Base-by-base conservation (phyloP, 192 early-diverging fungal species). In the Pilaira anomala region DNA sequence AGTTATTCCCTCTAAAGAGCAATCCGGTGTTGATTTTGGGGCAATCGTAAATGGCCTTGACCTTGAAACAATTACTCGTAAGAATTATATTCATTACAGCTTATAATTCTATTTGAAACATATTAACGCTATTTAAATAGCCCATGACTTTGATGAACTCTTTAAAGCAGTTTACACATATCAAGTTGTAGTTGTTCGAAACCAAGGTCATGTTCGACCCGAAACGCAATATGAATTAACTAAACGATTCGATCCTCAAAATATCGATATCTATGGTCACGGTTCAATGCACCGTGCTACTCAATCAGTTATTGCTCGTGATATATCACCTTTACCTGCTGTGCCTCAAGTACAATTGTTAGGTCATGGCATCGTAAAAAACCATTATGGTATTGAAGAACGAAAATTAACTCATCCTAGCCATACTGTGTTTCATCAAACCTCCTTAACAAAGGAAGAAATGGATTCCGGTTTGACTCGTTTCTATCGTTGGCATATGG, bases 401-500 rank as follows among this genome's bases (percentile, higher is more conserved):
- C 59, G 60, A 8, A 63, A 63, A 52, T 49, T 73, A 18, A 62
- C 60, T 7, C 71, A 73, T 25, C 71, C 71, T 7, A 67, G 45
- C 42, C 71, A 73, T 33, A 45, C 60, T 12, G 56, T 56, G 22
- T 73, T 73, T 48, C 71, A 73, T 48, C 60, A 73, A 11, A 73
- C 65, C 9, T 53, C 46, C 2, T 40, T 73, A 41, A 56, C 65
- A 22, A 25, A 44, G 3, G 71, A 73, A 30, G 65, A 73, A 14
- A 66, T 67, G 30, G 66, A 60, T 22, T 45, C 60, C 5, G 71
- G 62, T 24, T 62, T 63, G 3, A 73, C 71, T n/a, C 60, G 71
- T 29, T 73, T 73, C 55, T 73, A 73, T 46, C 44, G 71, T 44
- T 73, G 71, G 71, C 71, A 73, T 21, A 73, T 73, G 71, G 71